Evolutionary conservation across 768 basidiomycete species (phyloP).

Genomic region (Naganishia randhawae): DNA sequence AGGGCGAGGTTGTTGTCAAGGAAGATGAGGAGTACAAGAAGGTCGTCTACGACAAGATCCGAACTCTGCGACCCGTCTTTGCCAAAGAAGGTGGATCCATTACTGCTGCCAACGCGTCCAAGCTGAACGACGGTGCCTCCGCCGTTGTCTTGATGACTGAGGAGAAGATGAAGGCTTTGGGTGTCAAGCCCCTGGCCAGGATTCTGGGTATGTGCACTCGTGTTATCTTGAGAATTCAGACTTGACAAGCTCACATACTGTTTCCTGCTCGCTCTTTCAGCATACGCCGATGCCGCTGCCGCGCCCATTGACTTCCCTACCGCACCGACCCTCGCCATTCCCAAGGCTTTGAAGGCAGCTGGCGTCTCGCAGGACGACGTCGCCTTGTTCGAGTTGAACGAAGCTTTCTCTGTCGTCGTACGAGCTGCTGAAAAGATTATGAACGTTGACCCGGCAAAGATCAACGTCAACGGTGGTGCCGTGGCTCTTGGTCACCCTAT

Average conservation of each 20-base stretch:
- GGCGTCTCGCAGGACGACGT: conserved; percentile 79
- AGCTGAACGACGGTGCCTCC: conserved; percentile 91
- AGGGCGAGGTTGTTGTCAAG: conserved; percentile 68
- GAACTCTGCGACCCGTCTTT: conserved; percentile 82
- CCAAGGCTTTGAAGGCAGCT: conserved; percentile 79
- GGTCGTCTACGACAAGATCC: conserved; percentile 89
- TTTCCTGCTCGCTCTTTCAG: conserved; percentile 53
- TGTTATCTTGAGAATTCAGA: neutral
- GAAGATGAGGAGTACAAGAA: conserved; percentile 99
- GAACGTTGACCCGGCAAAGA: conserved; percentile 75
- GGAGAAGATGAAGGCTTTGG: conserved; percentile 84
- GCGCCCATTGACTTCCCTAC: conserved; percentile 96
- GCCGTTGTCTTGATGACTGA: conserved; percentile 92
- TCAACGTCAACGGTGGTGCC: conserved; percentile 82
- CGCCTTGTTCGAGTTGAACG: conserved; percentile 89
- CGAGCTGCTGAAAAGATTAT: conserved; percentile 75
- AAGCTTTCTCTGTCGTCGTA: conserved; percentile 70
- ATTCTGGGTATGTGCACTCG: conserved; percentile 69
- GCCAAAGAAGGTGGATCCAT: conserved; percentile 73
- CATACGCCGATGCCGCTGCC: conserved; percentile 93
- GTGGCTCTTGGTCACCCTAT: conserved; percentile 89
- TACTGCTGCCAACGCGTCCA: conserved; percentile 95
- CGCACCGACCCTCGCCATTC: conserved; percentile 87
- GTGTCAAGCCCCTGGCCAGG: conserved; percentile 87
- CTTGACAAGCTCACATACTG: neutral